Base-by-base conservation (phyloP, 1,284 basidiomycete genomes). In the Trametes sp. region DNA sequence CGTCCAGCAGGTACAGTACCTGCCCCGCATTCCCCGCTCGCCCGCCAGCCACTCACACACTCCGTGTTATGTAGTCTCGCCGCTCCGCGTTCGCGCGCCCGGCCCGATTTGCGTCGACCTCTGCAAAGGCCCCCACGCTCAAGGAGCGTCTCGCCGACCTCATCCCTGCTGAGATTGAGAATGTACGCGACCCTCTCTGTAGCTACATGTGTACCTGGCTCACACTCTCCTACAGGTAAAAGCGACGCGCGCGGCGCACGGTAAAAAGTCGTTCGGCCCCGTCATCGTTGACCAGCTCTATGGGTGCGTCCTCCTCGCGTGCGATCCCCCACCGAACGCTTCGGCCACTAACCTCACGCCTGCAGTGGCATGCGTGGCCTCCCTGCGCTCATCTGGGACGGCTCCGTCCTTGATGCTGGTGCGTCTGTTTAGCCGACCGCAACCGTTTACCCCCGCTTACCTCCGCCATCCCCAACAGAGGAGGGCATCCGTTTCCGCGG, bases 401-500 rank as follows among this genome's bases (percentile, higher is more conserved):
- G 92, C 64, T 98, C 96, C 64, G 96, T 98, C 65, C 89, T 98
- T 69, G 96, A 98, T 76, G 86, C 95, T 64, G 89, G 90, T 89
- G 59, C 63, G 83, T 77, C n/a, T 50, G 51, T 54, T 57, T 65
- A 48, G 53, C 26, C 16, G 55, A 44, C 60, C 38, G 33, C 57
- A 48, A 45, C 45, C 29, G 26, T 23, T 28, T 36, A 26, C 14
- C 31, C 28, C 49, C 33, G 58, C 28, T 38, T 49, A 51, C 51
- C 16, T 31, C 31, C 50, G 16, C 35, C 5, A 28, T 29, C 33
- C 36, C 45, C 51, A n/a, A 35, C 74, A 90, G 95, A 97, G 75
- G 95, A 98, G 84, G 95, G 95, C 68, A 98, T 98, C 74, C 94
- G 96, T 69, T 98, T 98, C 89, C 91, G 94, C 75, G 94, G 93